Base-by-base conservation (phyloP, 345 rosid genomes). In the Syzygium grande region DNA sequence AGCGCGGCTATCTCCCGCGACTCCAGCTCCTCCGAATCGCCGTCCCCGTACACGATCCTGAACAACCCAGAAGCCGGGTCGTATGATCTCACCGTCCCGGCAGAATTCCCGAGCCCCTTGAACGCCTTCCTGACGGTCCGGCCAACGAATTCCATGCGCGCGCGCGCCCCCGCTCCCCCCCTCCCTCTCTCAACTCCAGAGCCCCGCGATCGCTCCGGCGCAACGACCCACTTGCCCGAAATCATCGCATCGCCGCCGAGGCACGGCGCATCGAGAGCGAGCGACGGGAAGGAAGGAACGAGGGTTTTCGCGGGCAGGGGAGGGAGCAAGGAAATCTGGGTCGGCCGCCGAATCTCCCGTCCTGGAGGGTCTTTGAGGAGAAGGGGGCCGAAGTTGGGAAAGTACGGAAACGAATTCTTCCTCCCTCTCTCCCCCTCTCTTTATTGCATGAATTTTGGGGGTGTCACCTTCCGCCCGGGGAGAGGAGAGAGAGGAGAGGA, bases 141-240 rank as follows among this genome's bases (percentile, higher is more conserved):
- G 38, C 98, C 98, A n/a, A 95, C 90, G 77, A 91, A 94, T 88
- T 96, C 97, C 96, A 94, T 94, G 8, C 77, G 65, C 59, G 23
- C 79, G 27, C 59, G 23, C 78, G 25, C 27, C 17, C 65, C n/a
- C n/a, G n/a, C n/a, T n/a, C n/a, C 10, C 63, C 10, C 29, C 5
- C 34, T 2, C 65, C 2, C 51, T 19, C 84, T 1, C 84, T 14
- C 84, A 34, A 23, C 59, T 51, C 38, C 61, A 54, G 27, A 29
- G 73, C 34, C 85, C 52, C 46, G 14, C 53, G 58, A 43, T 46
- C 55, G 83, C 73, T 65, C 86, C 83, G 83, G 49, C 83, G 13
- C n/a, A 10, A 55, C 63, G 63, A 58, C 63, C 63, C 63, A 4
- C 63, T 23, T 2, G n/a, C 4, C 63, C 4, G 4, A n/a, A 23